Evolutionary conservation across 1,284 basidiomycete species (phyloP).

Genomic region (Papiliotrema nemorosa): DNA sequence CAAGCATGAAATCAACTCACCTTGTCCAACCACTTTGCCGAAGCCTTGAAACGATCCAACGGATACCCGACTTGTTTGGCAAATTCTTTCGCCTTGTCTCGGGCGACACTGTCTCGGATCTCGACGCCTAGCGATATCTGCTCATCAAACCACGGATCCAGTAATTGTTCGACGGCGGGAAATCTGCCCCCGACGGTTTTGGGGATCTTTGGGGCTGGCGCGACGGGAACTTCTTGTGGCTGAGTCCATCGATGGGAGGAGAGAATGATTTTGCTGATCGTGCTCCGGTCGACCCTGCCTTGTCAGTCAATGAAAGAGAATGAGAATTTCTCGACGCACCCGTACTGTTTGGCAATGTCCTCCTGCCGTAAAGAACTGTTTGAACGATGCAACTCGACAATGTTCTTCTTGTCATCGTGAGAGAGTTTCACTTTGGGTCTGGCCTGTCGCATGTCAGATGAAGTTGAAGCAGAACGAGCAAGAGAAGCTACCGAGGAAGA

Average conservation of each 20-base stretch:
- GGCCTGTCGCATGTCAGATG: slow-evolving; percentile 20
- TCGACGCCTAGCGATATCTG: slow-evolving; percentile 38
- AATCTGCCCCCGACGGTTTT: slow-evolving; percentile 40
- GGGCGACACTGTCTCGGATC: slow-evolving; percentile 48
- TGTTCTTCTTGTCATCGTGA: slow-evolving; percentile 48
- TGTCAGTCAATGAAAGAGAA: slow-evolving; percentile 2
- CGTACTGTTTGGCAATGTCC: slow-evolving; percentile 50
- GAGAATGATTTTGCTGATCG: slow-evolving; percentile 54
- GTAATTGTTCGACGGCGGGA: slow-evolving; percentile 50
- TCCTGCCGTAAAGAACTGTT: slow-evolving; percentile 47
- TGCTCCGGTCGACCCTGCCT: slow-evolving; percentile 52
- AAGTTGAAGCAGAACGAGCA: slow-evolving; percentile 21
- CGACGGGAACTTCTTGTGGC: slow-evolving; percentile 22
- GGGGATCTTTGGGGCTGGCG: slow-evolving; percentile 21
- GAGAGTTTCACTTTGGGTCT: slow-evolving; percentile 47
- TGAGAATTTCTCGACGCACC: slow-evolving; percentile 16
- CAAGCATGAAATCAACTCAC: slow-evolving; percentile 38
- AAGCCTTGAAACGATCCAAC: slow-evolving; percentile 53
- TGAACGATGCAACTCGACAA: slow-evolving; percentile 48
- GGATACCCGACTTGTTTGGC: slow-evolving; percentile 48
- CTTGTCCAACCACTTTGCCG: slow-evolving; percentile 54
- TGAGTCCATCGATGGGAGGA: slow-evolving; percentile 36
- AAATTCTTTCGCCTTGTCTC: slow-evolving; percentile 50
- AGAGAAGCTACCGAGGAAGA: slow-evolving; percentile 21
- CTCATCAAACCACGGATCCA: slow-evolving; percentile 49